These are phyloP conservation scores for Tilletia caries DNA, from an alignment of 1,284 basidiomycete genomes.

Conservation along the genomic window DNA sequence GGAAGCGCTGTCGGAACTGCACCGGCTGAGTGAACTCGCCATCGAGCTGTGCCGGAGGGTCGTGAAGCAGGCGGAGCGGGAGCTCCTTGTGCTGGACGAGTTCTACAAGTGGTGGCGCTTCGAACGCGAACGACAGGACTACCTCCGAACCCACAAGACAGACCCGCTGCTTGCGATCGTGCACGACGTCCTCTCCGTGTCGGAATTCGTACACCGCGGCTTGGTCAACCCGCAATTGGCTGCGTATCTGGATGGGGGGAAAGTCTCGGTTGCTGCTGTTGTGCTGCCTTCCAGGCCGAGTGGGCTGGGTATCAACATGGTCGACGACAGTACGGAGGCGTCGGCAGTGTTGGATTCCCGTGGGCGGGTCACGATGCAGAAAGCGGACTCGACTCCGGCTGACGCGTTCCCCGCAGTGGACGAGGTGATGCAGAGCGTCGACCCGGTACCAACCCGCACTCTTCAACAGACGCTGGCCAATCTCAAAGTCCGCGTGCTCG, in stretches of 20 bases:
- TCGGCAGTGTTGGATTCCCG: neutral
- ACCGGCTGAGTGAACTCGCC: neutral
- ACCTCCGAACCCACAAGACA: constrained; percentile 33
- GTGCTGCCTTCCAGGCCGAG: neutral
- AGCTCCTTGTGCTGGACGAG: neutral
- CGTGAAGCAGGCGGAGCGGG: neutral
- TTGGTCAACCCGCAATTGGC: constrained; percentile 22
- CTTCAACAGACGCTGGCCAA: neutral
- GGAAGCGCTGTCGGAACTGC: neutral
- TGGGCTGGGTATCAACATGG: constrained; percentile 8
- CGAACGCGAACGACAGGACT: constrained; percentile 33
- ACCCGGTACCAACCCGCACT: neutral
- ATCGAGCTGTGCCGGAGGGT: neutral
- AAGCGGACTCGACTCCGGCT: neutral
- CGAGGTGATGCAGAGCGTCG: neutral
- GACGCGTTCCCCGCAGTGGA: neutral
- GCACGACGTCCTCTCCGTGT: constrained; percentile 28
- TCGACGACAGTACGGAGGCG: neutral
- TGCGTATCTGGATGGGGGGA: constrained; percentile 9
- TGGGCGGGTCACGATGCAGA: neutral
- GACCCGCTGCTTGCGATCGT: constrained; percentile 29
- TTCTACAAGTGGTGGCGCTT: constrained; percentile 14
- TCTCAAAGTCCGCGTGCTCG: neutral
- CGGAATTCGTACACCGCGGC: constrained; percentile 27
- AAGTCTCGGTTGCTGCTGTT: neutral